phyloP scores from a whole-genome alignment of 805 yeast species.

The Lipomyces sp. region DNA sequence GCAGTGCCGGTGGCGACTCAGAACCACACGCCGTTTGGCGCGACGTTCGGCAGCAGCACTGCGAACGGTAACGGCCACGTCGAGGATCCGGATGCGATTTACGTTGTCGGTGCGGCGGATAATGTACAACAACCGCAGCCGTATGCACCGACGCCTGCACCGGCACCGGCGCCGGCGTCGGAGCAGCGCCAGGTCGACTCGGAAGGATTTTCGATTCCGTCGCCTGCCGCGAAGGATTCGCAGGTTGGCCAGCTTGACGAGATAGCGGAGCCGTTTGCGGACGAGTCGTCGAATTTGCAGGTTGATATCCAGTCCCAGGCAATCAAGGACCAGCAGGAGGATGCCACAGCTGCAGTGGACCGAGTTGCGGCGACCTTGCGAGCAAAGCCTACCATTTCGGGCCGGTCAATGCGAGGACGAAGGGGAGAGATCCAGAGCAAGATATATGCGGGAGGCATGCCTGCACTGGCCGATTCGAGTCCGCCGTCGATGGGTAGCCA shows the following conservation, averaged over 20 bases:
- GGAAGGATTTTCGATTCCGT: constrained; percentile 28
- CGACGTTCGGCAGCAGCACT: not conserved
- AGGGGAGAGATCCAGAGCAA: constrained; percentile 36
- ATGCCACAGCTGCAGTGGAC: constrained; percentile 35
- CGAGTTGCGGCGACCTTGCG: constrained; percentile 36
- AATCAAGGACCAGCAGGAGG: constrained; percentile 32
- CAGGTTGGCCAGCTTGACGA: constrained; percentile 14
- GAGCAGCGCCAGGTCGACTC: constrained; percentile 15
- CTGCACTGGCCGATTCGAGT: constrained; percentile 1
- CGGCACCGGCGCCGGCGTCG: not conserved
- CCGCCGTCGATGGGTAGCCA: constrained; percentile 1
- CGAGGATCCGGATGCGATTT: constrained; percentile 21
- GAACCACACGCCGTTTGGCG: not conserved
- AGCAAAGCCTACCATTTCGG: constrained; percentile 34
- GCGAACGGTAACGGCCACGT: constrained; percentile 3
- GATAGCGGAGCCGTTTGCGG: not conserved
- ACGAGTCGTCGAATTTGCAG: constrained; percentile 19
- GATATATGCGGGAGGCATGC: constrained; percentile 29
- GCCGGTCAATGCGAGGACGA: constrained; percentile 33
- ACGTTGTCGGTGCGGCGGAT: constrained; percentile 12
- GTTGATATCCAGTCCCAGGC: constrained; percentile 32
- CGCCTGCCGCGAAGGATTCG: constrained; percentile 29
- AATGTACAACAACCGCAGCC: constrained; percentile 1
- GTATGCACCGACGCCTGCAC: not conserved
- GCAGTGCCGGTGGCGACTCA: not conserved